Evolutionary conservation across 805 yeast genomes (phyloP).

Genomic region (Wickerhamomyces silvicola): DNA sequence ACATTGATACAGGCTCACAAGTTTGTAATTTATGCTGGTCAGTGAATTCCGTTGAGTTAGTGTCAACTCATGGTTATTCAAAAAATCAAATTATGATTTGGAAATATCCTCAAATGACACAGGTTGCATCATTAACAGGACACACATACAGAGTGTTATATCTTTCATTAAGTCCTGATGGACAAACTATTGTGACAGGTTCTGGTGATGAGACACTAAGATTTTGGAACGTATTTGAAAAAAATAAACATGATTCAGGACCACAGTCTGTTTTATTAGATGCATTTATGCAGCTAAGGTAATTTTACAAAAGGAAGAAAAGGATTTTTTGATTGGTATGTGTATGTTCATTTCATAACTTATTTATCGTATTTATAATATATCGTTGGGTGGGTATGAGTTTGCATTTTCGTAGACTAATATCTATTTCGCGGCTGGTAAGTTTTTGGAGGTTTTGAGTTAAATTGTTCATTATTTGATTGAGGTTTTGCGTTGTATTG

Average conservation of each 20-base stretch:
- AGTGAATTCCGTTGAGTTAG: constrained; percentile 83
- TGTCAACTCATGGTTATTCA: constrained; percentile 92
- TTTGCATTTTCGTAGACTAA: too few species aligned
- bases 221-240: constrained; percentile 93
- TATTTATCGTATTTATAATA: too few species aligned
- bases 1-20: constrained; percentile 93
- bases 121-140: constrained; percentile 88
- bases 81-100: constrained; percentile 87
- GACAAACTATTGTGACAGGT: constrained; percentile 94
- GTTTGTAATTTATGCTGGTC: constrained; percentile 95
- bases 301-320: too few species aligned
- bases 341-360: not conserved
- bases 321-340: not conserved
- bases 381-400: too few species aligned
- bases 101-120: constrained; percentile 90
- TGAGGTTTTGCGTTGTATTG: not conserved
- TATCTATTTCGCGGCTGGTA: not conserved
- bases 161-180: constrained; percentile 88
- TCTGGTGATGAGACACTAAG: constrained; percentile 97
- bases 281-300: constrained; percentile 71
- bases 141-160: constrained; percentile 91
- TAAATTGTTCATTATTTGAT: not conserved
- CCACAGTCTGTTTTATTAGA: constrained; percentile 62
- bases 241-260: constrained; percentile 50
- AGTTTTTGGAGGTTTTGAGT: not conserved